phyloP scores from a whole-genome alignment of 768 basidiomycete species.

The Inosperma sp. region DNA sequence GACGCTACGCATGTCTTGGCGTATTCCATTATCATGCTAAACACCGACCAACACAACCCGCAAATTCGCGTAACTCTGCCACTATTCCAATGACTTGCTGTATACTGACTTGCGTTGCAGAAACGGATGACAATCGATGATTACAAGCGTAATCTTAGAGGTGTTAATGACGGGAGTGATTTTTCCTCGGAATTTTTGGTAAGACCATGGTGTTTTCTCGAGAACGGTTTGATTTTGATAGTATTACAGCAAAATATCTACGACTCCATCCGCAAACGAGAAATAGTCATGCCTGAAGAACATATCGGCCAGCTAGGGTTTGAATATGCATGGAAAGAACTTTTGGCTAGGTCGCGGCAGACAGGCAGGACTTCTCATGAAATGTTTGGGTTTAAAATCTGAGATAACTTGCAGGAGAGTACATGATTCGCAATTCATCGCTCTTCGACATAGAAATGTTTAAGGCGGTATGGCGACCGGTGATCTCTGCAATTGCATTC shows the following conservation, averaged over 20 bases:
- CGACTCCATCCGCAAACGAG: slow-evolving; percentile 88
- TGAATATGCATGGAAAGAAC: slow-evolving; percentile 98
- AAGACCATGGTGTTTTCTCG: slow-evolving; percentile 2
- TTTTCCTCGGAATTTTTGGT: slow-evolving; percentile 87
- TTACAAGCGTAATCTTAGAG: slow-evolving; percentile 86
- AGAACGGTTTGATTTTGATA: background rate
- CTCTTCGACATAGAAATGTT: slow-evolving; percentile 92
- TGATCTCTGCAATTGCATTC: slow-evolving; percentile 91
- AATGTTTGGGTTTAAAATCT: background rate
- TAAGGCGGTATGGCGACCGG: slow-evolving; percentile 85
- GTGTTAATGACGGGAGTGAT: slow-evolving; percentile 81
- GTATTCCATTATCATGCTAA: slow-evolving; percentile 96
- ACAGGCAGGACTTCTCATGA: slow-evolving; percentile 52
- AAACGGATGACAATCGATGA: slow-evolving; percentile 98
- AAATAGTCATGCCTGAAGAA: slow-evolving; percentile 97
- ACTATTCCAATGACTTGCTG: background rate
- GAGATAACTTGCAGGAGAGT: slow-evolving; percentile 41
- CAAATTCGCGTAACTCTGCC: slow-evolving; percentile 67
- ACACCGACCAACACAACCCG: slow-evolving; percentile 95
- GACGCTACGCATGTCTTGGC: slow-evolving; percentile 94
- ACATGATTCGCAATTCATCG: slow-evolving; percentile 74
- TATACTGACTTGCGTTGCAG: slow-evolving; percentile 36
- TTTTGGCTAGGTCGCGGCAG: slow-evolving; percentile 74
- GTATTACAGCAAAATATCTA: slow-evolving; percentile 72
- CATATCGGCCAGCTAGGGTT: slow-evolving; percentile 96